A percentile compares a stretch with the other conserved stretches of the same genome.
Evolutionary conservation across 768 basidiomycete species (phyloP).

Genomic region (Fistulinella prunicolor): DNA sequence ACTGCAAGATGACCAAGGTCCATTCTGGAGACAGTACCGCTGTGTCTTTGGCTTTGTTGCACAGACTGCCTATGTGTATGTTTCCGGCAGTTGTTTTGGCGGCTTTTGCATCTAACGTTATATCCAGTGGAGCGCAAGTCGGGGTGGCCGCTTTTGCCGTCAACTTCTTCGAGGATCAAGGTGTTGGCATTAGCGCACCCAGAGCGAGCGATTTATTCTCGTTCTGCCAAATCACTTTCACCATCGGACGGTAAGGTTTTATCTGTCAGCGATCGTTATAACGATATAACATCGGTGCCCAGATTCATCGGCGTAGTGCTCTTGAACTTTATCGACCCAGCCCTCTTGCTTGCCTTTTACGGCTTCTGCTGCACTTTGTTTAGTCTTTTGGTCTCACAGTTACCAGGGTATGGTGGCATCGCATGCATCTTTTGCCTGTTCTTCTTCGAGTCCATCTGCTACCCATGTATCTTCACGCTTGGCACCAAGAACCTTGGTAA

Average conservation of each 20-base stretch:
- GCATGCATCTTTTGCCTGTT: conserved; percentile 62
- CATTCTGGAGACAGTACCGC: conserved; percentile 69
- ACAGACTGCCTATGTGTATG: conserved; percentile 65
- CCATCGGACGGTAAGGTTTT: conserved; percentile 48
- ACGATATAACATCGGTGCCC: conserved; percentile 14
- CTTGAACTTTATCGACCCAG: conserved; percentile 63
- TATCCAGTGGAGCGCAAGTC: conserved; percentile 58
- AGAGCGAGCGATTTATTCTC: conserved; percentile 65
- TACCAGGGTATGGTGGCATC: conserved; percentile 53
- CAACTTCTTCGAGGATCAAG: conserved; percentile 67
- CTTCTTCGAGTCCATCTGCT: conserved; percentile 77
- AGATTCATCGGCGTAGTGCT: conserved; percentile 62
- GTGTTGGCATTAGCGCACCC: conserved; percentile 48
- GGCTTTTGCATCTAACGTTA: not conserved
- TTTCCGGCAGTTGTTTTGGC: conserved; percentile 1
- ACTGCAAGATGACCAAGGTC: conserved; percentile 39
- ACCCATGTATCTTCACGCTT: conserved; percentile 66
- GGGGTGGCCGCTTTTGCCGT: conserved; percentile 65
- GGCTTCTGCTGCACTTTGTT: conserved; percentile 51
- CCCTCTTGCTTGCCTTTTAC: conserved; percentile 56
- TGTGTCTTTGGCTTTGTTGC: conserved; percentile 72
- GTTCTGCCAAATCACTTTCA: conserved; percentile 69
- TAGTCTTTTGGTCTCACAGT: conserved; percentile 46
- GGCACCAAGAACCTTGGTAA: conserved; percentile 62
- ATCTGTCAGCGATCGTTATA: not conserved